Evolutionary conservation across 2,329 filamentous ascomycete species (phyloP).

Genomic region (Atkinsonella texensis): DNA sequence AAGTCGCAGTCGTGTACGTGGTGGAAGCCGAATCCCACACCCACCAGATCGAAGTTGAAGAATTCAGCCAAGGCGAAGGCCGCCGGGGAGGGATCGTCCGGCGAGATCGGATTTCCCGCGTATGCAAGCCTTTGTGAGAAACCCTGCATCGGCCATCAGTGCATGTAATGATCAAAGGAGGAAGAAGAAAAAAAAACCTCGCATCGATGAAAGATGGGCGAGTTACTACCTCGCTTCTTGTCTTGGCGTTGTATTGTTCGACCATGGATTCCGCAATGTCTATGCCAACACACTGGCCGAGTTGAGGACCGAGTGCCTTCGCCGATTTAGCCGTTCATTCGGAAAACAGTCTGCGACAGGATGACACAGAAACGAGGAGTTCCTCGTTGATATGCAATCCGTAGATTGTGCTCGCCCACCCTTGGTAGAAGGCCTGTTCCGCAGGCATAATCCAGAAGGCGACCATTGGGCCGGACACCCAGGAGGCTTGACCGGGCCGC

Average conservation of each 20-base stretch:
- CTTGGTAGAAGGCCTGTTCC: constrained; percentile 56
- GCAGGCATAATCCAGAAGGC: constrained; percentile 65
- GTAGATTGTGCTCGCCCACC: constrained; percentile 23
- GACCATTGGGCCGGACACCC: constrained; percentile 36
- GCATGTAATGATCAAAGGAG: no score
- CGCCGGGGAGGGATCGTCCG: constrained; percentile 33
- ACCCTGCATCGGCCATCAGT: constrained; percentile 23
- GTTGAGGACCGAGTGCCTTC: constrained; percentile 13
- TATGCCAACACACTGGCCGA: constrained; percentile 50
- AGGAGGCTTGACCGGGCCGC: constrained; percentile 46
- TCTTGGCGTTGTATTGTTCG: constrained; percentile 49
- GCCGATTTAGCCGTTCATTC: background rate
- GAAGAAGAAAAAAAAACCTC: background rate
- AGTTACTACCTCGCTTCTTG: constrained; percentile 35
- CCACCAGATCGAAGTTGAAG: constrained; percentile 56
- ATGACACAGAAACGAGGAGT: no score
- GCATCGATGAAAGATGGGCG: background rate
- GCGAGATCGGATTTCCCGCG: constrained; percentile 43
- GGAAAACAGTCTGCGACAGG: no score
- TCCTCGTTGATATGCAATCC: background rate
- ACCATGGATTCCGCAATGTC: constrained; percentile 65
- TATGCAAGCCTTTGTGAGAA: constrained; percentile 42
- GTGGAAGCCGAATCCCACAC: constrained; percentile 51
- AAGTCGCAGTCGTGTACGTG: constrained; percentile 55
- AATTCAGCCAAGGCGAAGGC: constrained; percentile 49